phyloP scores from a whole-genome alignment of 176 grass and related monocot genomes.

The Microstegium vimineum region DNA sequence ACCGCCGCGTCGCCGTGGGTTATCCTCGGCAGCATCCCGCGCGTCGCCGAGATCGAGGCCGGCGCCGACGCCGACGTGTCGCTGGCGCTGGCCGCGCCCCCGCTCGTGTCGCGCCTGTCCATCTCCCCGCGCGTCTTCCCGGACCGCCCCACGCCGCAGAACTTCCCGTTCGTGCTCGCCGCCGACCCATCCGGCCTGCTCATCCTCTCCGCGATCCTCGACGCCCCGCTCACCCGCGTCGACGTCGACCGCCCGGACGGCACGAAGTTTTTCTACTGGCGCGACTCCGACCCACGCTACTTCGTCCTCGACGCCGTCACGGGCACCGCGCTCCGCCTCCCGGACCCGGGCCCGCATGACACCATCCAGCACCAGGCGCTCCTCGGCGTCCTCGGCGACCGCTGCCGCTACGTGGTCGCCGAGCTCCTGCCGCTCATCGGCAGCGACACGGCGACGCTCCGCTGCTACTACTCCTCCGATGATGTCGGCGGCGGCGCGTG shows the following conservation, averaged over 20 bases:
- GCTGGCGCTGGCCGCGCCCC: background rate
- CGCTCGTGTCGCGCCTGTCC: background rate
- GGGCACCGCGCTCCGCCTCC: background rate
- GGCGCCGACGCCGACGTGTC: background rate
- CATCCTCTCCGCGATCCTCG: slow-evolving; percentile 19
- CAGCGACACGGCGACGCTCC: background rate
- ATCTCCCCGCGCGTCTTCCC: background rate
- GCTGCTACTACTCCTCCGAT: slow-evolving; percentile 1
- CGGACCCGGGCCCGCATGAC: background rate
- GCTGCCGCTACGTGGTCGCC: background rate
- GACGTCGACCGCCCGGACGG: background rate
- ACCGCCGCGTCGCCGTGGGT: background rate
- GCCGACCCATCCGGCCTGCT: slow-evolving; percentile 26
- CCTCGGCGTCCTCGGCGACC: background rate
- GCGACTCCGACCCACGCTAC: background rate
- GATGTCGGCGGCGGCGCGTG: background rate
- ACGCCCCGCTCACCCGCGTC: background rate
- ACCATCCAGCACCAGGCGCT: background rate
- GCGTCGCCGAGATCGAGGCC: background rate
- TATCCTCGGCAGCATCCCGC: background rate
- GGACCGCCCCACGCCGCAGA: background rate
- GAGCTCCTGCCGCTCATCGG: background rate
- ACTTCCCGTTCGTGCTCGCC: slow-evolving; percentile 32
- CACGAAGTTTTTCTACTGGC: background rate
- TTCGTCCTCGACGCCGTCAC: slow-evolving; percentile 18